Evolutionary conservation across 1,139 yeast species (phyloP), one percentile per base, ranked within the genome.

Genomic region (Sugiyamaella sp.): DNA sequence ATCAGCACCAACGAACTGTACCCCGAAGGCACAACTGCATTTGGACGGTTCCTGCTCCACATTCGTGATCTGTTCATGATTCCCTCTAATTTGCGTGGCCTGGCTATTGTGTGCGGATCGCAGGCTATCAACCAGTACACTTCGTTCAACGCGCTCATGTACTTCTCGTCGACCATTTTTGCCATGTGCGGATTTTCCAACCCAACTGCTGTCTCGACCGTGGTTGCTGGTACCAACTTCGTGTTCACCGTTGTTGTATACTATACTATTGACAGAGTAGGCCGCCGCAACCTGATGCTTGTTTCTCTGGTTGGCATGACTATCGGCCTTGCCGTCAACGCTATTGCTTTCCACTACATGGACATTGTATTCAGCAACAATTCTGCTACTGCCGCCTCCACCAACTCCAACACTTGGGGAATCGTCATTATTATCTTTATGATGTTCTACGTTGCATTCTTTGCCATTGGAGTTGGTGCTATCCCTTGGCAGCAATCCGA

Each of bases 401-500:
- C 61, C 17, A 82, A 85, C 4, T 81, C 86, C 44, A 74, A 83
- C 37, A 84, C 89, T 1, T 90, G 97, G 97, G 96, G 97, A 12
- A 81, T 87, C 59, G 84, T 89, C 10, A 83, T 91, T 55, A 85
- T 93, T 59, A 77, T 90, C 32, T 85, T 89, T 58, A 89, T 90
- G 89, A 89, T 91, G 63, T 70, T 82, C 52, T 93, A 80, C 66
- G 97, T 90, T 49, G 96, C 96, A 4, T 84, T 86, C 57, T 91
- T 90, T 69, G 96, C 97, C 42, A 76, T 89, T 61, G 98, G 98
- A 63, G 88, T 90, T 62, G 99, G 99, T 71, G 89, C 91, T 68
- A 91, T 89, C 57, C 98, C 99, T 49, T 91, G 99, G 99, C 96
- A 93, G 66, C 98, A 95, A 67, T 88, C 93, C 52, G 99, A 91